Conservation (phyloP, 164 flowering plant species). For the Pachysandra terminalis region DNA sequence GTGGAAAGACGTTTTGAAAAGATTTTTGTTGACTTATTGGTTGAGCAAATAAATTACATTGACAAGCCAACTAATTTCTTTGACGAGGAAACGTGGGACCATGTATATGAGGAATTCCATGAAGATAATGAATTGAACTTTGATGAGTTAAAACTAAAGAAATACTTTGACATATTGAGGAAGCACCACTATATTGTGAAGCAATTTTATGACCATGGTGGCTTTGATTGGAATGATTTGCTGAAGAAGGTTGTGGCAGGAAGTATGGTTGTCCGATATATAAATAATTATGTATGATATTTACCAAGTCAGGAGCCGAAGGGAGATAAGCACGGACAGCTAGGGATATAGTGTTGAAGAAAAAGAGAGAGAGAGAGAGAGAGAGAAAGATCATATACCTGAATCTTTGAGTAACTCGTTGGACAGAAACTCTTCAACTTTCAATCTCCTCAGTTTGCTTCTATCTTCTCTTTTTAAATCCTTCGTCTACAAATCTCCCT, state of each 20-base stretch:
- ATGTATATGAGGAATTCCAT: slow-evolving; percentile 11
- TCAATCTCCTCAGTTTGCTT: no score
- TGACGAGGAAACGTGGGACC: slow-evolving; percentile 18
- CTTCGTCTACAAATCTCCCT: no score
- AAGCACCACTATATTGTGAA: slow-evolving; percentile 15
- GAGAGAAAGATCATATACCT: no score
- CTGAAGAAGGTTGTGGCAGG: slow-evolving; percentile 1
- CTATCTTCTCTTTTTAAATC: no score
- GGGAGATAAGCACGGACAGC: slow-evolving; percentile 5
- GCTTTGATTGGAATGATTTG: slow-evolving; percentile 9
- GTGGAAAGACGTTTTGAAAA: no score
- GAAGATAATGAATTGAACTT: slow-evolving; percentile 15
- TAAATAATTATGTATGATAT: slow-evolving; percentile 12
- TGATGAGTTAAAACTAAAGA: slow-evolving; percentile 16
- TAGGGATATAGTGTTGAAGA: neutral
- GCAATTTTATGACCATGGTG: slow-evolving; percentile 9
- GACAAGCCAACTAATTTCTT: neutral
- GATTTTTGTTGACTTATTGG: slow-evolving; percentile 17
- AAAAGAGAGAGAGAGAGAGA: no score
- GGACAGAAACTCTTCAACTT: no score
- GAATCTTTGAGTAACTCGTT: no score
- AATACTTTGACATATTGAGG: slow-evolving; percentile 15
- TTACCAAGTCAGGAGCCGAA: neutral
- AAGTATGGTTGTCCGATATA: slow-evolving; percentile 15
- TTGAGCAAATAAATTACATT: slow-evolving; percentile 14